phyloP scores from a whole-genome alignment of 768 basidiomycete species.

The Boletus tomentosulus region DNA sequence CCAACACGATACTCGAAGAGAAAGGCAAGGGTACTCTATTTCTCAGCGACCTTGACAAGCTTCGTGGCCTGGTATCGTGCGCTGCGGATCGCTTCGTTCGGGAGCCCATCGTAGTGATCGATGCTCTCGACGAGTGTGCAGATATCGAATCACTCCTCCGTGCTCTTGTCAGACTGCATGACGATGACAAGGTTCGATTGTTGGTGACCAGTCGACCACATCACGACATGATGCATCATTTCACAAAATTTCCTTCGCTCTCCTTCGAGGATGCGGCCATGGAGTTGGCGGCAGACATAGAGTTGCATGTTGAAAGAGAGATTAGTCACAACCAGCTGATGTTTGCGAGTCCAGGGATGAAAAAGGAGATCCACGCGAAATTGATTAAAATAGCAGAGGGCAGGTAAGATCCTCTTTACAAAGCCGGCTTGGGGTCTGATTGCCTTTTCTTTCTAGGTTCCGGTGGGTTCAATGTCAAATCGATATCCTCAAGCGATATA shows the following conservation, averaged over 20 bases:
- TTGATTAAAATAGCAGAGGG: background rate
- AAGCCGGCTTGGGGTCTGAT: background rate
- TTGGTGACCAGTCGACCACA: too few relatives aligned
- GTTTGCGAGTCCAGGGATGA: background rate
- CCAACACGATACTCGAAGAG: background rate
- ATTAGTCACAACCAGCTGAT: background rate
- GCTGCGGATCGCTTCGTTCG: background rate
- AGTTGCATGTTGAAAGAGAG: background rate
- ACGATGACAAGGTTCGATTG: too few relatives aligned
- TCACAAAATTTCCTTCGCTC: too few relatives aligned
- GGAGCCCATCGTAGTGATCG: constrained; percentile 2
- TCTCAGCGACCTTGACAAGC: background rate
- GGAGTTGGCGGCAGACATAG: background rate
- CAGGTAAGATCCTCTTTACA: background rate
- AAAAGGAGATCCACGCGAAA: background rate
- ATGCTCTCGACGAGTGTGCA: background rate
- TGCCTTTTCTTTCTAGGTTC: background rate
- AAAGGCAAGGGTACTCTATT: background rate
- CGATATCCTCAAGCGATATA: background rate
- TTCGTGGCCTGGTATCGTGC: background rate
- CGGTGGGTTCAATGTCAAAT: constrained; percentile 1
- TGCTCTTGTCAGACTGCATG: background rate
- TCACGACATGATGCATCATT: too few relatives aligned
- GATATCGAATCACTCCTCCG: background rate
- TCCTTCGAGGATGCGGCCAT: background rate